These are phyloP conservation scores for Trichoderma parareesei DNA, from an alignment of 495 filamentous ascomycete genomes.

Conservation along the genomic window DNA sequence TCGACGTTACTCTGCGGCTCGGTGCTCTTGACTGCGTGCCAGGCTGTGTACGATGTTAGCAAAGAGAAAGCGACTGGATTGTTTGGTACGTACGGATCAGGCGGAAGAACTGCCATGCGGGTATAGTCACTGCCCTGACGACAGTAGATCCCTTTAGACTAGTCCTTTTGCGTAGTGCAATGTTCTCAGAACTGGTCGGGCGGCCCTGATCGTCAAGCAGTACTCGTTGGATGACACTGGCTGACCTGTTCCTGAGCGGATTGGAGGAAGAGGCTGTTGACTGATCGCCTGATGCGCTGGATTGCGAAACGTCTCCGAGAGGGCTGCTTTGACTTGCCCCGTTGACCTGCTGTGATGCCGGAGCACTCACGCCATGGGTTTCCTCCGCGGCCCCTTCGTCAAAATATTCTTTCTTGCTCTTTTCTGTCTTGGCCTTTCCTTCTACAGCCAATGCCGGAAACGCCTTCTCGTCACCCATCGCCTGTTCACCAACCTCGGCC, in stretches of 20 bases:
- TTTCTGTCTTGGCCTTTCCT: no score
- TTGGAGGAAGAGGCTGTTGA: background rate
- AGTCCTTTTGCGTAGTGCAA: slow-evolving; percentile 29
- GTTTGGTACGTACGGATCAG: slow-evolving; percentile 58
- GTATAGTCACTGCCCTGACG: slow-evolving; percentile 83
- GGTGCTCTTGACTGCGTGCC: slow-evolving; percentile 47
- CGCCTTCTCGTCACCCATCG: no score
- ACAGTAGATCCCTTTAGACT: slow-evolving; percentile 41
- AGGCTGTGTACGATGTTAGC: slow-evolving; percentile 59
- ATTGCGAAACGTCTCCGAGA: background rate
- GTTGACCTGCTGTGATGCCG: background rate
- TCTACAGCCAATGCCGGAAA: no score
- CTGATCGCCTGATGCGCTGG: background rate
- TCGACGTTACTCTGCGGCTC: slow-evolving; percentile 38
- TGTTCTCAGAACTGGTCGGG: slow-evolving; percentile 28
- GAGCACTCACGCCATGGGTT: background rate
- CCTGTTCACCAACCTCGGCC: no score
- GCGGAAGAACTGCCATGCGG: slow-evolving; percentile 96
- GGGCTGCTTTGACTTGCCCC: background rate
- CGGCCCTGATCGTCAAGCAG: slow-evolving; percentile 30
- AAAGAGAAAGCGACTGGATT: background rate
- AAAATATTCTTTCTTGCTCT: no score
- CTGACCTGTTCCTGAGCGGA: slow-evolving; percentile 28
- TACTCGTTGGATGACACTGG: slow-evolving; percentile 43
- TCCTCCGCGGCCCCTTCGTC: no score